These are phyloP conservation scores for Sistotremastrum niveocremeum DNA, from an alignment of 768 basidiomycete genomes.

Conservation along the genomic window DNA sequence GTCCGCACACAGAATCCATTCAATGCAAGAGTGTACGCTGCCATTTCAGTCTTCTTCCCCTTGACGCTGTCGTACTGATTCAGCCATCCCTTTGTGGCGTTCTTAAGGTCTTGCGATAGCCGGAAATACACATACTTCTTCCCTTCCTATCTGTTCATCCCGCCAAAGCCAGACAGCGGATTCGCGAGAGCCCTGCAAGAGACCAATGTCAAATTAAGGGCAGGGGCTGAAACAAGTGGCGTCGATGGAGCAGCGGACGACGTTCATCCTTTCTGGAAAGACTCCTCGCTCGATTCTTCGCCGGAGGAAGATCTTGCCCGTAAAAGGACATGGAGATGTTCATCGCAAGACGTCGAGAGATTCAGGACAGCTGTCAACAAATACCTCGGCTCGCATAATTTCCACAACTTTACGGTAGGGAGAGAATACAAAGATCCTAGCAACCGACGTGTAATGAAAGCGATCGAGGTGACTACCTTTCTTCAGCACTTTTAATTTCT, in stretches of 20 bases:
- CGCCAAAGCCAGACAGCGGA: slow-evolving; percentile 67
- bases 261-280: slow-evolving; percentile 54
- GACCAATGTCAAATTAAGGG: slow-evolving; percentile 13
- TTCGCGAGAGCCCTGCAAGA: slow-evolving; percentile 34
- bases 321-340: slow-evolving; percentile 61
- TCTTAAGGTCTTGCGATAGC: slow-evolving; percentile 75
- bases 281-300: slow-evolving; percentile 20
- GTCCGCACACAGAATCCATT: slow-evolving; percentile 69
- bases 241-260: slow-evolving; percentile 6
- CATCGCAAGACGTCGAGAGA: slow-evolving; percentile 34
- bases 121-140: slow-evolving; percentile 97
- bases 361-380: slow-evolving; percentile 44
- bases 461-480: slow-evolving; percentile 46
- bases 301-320: slow-evolving; percentile 47
- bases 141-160: slow-evolving; percentile 84
- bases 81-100: slow-evolving; percentile 8
- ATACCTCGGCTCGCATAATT: slow-evolving; percentile 89
- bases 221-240: slow-evolving; percentile 9
- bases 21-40: slow-evolving; percentile 54
- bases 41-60: background rate
- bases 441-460: slow-evolving; percentile 78
- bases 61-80: background rate
- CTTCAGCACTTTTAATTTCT: background rate
- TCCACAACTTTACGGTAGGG: slow-evolving; percentile 92
- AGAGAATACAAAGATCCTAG: slow-evolving; percentile 74